phyloP scores from a whole-genome alignment of 2,329 filamentous ascomycete species.

The Clonostachys solani region DNA sequence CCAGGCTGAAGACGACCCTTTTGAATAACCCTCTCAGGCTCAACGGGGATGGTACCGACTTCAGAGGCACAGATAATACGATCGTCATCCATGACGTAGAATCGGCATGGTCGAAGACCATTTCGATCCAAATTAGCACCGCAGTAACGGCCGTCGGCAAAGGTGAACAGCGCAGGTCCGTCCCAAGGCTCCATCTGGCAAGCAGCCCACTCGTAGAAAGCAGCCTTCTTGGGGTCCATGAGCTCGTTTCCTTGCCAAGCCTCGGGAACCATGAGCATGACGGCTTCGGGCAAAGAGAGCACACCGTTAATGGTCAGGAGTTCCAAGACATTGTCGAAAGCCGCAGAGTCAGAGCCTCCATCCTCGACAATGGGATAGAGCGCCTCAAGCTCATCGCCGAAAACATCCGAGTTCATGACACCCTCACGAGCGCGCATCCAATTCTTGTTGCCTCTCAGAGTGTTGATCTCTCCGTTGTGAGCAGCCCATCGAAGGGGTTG shows the following conservation, averaged over 20 bases:
- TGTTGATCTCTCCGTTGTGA: conserved; percentile 99
- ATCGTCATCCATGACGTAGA: conserved; percentile 95
- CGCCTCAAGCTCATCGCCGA: conserved; percentile 84
- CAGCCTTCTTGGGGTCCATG: conserved; percentile 93
- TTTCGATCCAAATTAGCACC: conserved; percentile 96
- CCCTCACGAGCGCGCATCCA: conserved; percentile 98
- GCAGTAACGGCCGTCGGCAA: conserved; percentile 93
- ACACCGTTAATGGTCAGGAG: conserved; percentile 93
- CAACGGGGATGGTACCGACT: conserved; percentile 87
- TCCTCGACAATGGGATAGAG: conserved; percentile 96
- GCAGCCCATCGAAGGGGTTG: conserved; percentile 95
- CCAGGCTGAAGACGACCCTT: conserved; percentile 93
- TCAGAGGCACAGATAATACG: conserved; percentile 96
- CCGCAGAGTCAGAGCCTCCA: conserved; percentile 92
- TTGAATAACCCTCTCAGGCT: conserved; percentile 84
- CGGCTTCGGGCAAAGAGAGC: conserved; percentile 87
- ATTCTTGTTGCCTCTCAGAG: conserved; percentile 95
- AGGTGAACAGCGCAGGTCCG: conserved; percentile 92
- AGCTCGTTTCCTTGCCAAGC: conserved; percentile 92
- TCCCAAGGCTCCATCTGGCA: conserved; percentile 99
- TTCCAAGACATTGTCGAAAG: conserved; percentile 95
- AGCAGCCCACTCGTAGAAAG: conserved; percentile 97
- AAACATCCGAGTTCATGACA: conserved; percentile 87
- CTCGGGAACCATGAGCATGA: conserved; percentile 98
- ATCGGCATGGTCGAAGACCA: conserved; percentile 90